phyloP scores from a whole-genome alignment of 2,329 filamentous ascomycete species.

The Trichoderma brevicompactum region DNA sequence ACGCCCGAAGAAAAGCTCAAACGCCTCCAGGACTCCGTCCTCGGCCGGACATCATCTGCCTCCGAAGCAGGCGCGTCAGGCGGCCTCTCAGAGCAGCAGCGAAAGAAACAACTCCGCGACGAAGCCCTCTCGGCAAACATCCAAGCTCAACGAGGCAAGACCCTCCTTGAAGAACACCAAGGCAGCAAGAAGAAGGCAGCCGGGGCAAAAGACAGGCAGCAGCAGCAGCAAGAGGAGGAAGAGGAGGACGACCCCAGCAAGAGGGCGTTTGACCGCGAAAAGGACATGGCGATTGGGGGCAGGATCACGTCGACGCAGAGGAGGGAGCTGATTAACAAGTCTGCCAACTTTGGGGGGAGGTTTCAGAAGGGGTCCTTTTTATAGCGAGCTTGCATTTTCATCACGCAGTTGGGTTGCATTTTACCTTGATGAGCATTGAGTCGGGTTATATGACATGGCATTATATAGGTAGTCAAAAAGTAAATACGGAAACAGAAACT shows the following conservation, averaged over 20 bases:
- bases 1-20: constrained; percentile 86
- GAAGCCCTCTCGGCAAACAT: constrained; percentile 54
- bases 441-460: too few relatives aligned
- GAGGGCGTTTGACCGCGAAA: constrained; percentile 86
- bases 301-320: constrained; percentile 74
- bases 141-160: constrained; percentile 60
- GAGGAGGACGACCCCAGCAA: constrained; percentile 91
- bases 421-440: too few relatives aligned
- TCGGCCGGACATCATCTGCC: constrained; percentile 65
- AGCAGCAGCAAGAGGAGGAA: too few relatives aligned
- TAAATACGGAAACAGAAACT: background rate
- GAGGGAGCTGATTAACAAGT: constrained; percentile 77
- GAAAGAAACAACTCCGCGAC: constrained; percentile 61
- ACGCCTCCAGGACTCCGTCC: constrained; percentile 77
- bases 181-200: constrained; percentile 51
- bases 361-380: constrained; percentile 77
- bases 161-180: constrained; percentile 62
- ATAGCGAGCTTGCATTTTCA: constrained; percentile 36
- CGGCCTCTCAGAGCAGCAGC: constrained; percentile 49
- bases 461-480: too few relatives aligned
- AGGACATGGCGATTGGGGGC: constrained; percentile 82
- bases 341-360: constrained; percentile 78
- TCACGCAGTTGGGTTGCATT: too few relatives aligned
- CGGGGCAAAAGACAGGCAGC: constrained; percentile 45
- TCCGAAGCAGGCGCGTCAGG: constrained; percentile 41